These are phyloP conservation scores for Magnusiomyces suaveolens DNA, from an alignment of 1,139 yeast genomes.

Conservation along the genomic window DNA sequence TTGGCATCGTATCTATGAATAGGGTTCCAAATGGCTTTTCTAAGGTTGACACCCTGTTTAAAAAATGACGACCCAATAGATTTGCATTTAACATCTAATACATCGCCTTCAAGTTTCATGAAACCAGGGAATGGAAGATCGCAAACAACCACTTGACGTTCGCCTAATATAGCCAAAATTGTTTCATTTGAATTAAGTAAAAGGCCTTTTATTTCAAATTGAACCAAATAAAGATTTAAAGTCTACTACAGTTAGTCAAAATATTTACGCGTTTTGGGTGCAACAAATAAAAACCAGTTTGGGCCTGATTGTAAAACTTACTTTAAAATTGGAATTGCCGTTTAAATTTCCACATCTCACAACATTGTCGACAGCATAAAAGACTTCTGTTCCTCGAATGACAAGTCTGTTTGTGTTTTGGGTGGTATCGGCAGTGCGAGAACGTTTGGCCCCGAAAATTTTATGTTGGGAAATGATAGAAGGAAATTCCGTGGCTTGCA, in stretches of 20 bases:
- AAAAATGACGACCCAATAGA: slow-evolving; percentile 15
- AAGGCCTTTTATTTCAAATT: slow-evolving; percentile 26
- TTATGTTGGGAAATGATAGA: not conserved
- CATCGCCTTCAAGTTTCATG: slow-evolving; percentile 19
- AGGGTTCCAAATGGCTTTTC: slow-evolving; percentile 39
- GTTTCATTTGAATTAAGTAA: slow-evolving; percentile 36
- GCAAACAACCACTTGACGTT: slow-evolving; percentile 29
- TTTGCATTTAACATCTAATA: slow-evolving; percentile 19
- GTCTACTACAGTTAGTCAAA: not conserved
- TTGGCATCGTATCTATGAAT: slow-evolving; percentile 35
- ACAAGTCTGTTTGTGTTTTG: slow-evolving; percentile 5
- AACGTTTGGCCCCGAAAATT: not conserved
- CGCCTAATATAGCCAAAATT: slow-evolving; percentile 36
- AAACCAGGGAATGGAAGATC: slow-evolving; percentile 28
- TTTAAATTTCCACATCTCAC: slow-evolving; percentile 25
- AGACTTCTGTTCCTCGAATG: slow-evolving; percentile 24
- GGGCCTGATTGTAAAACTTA: no score
- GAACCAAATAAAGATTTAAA: slow-evolving; percentile 22
- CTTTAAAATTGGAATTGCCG: slow-evolving; percentile 15
- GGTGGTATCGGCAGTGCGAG: not conserved
- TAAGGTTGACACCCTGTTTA: slow-evolving; percentile 9
- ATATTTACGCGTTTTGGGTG: no score
- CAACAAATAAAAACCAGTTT: no score
- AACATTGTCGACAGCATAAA: slow-evolving; percentile 25
- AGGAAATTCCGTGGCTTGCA: slow-evolving; percentile 2